Percentiles rank a stretch among this genome's conserved stretches.
These are phyloP conservation scores for Solanum ahanhuiri DNA, from an alignment of 257 asterid species.

Conservation along the genomic window DNA sequence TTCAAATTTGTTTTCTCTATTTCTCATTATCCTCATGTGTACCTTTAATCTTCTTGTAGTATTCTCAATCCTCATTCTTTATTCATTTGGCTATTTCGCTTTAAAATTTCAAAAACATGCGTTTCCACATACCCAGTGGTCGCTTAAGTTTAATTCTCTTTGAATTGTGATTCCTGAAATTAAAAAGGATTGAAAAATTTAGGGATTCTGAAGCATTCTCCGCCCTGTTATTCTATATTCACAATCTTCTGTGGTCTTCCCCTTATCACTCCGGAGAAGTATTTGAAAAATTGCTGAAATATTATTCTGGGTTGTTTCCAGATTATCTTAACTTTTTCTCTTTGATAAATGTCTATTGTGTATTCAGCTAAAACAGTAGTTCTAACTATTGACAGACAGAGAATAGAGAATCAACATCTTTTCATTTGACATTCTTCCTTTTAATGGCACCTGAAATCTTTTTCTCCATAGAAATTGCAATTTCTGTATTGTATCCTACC, in stretches of 20 bases:
- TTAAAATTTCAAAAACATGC: neutral
- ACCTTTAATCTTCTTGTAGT: neutral
- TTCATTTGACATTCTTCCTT: neutral
- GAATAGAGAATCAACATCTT: neutral
- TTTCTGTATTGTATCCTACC: neutral
- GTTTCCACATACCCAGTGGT: neutral
- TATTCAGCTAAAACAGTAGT: neutral
- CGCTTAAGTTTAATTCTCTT: neutral
- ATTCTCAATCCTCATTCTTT: neutral
- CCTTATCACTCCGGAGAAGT: neutral
- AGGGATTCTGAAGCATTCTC: neutral
- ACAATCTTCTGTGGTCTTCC: neutral
- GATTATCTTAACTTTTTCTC: neutral
- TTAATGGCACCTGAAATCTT: neutral
- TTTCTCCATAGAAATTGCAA: neutral
- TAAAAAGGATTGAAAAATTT: neutral
- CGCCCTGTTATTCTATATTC: neutral
- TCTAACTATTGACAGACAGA: neutral
- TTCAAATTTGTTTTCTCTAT: neutral
- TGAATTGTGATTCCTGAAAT: neutral
- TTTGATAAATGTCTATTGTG: neutral
- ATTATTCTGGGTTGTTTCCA: neutral
- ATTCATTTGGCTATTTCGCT: neutral
- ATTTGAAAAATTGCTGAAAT: neutral
- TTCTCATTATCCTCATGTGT: neutral